phyloP scores from a whole-genome alignment of 352 stramenopile species.

The Pythium apleroticum region DNA sequence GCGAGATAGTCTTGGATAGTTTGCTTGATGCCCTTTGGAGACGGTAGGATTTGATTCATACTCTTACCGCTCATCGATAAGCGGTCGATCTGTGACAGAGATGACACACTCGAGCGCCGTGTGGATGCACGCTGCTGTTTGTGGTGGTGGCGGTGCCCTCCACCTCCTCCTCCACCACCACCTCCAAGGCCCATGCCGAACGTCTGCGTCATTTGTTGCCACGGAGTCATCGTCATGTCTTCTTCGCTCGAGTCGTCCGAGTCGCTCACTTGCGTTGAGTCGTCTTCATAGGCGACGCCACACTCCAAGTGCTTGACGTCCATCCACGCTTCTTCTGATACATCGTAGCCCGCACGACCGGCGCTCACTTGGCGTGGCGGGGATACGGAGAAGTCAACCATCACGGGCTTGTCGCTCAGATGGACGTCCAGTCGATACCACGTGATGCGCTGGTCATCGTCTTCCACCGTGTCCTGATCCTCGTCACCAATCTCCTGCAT shows the following conservation, averaged over 20 bases:
- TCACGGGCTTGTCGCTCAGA: slow-evolving; percentile 30
- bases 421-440: slow-evolving; percentile 31
- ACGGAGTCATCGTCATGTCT: slow-evolving; percentile 78
- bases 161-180: slow-evolving; percentile 34
- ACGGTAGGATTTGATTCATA: slow-evolving; percentile 48
- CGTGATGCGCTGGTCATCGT: slow-evolving; percentile 18
- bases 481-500: slow-evolving; percentile 1
- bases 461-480: background rate
- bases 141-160: slow-evolving; percentile 11
- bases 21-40: slow-evolving; percentile 60
- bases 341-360: slow-evolving; percentile 24
- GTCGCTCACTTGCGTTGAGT: slow-evolving; percentile 84
- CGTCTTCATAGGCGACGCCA: slow-evolving; percentile 70
- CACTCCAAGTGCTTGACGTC: slow-evolving; percentile 74
- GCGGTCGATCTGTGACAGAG: slow-evolving; percentile 60
- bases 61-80: slow-evolving; percentile 51
- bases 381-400: slow-evolving; percentile 37
- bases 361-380: slow-evolving; percentile 28
- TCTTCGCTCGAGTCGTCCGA: slow-evolving; percentile 75
- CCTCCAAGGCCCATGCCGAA: slow-evolving; percentile 58
- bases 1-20: slow-evolving; percentile 60
- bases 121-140: slow-evolving; percentile 27
- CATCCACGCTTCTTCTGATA: slow-evolving; percentile 36
- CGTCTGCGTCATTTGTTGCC: slow-evolving; percentile 85
- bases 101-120: slow-evolving; percentile 64